A percentile compares a stretch with the other conserved stretches of the same genome.
These are phyloP conservation scores for Corynespora cassiicola DNA, from an alignment of 2,329 filamentous ascomycete genomes.

Conservation along the genomic window DNA sequence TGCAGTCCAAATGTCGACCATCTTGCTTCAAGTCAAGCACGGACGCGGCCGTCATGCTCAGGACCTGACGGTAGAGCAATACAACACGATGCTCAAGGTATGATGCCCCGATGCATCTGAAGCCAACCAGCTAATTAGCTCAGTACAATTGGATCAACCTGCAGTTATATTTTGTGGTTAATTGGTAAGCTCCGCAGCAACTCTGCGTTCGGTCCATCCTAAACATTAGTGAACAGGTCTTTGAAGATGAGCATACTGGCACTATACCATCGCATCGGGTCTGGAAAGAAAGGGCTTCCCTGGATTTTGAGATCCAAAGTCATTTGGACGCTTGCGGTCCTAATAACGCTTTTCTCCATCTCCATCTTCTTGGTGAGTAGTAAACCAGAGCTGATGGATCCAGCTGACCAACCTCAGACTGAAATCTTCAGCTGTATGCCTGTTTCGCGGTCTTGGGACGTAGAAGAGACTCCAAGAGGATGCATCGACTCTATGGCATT, in stretches of 20 bases:
- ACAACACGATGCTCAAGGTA: conserved; percentile 32
- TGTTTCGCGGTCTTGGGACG: conserved; percentile 25
- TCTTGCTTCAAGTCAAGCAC: conserved; percentile 31
- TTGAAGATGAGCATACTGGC: conserved; percentile 39
- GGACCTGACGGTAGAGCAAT: conserved; percentile 21
- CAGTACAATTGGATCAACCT: conserved; percentile 36
- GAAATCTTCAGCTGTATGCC: conserved; percentile 30
- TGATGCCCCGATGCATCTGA: background rate
- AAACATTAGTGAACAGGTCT: conserved; percentile 21
- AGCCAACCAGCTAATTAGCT: background rate
- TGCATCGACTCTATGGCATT: conserved; percentile 27
- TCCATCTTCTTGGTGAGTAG: conserved; percentile 27
- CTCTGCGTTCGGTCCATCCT: background rate
- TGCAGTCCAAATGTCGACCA: conserved; percentile 30
- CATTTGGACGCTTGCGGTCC: conserved; percentile 25
- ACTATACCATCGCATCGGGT: conserved; percentile 34
- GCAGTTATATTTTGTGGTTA: conserved; percentile 33
- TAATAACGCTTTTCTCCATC: conserved; percentile 26
- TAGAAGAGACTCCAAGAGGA: conserved; percentile 14
- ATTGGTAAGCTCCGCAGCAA: conserved; percentile 21
- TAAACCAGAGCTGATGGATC: background rate
- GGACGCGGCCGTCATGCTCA: conserved; percentile 27
- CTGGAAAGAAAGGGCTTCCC: conserved; percentile 27
- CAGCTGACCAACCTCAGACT: conserved; percentile 12
- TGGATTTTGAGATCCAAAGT: conserved; percentile 27